Percentiles rank a stretch among this genome's conserved stretches.
phyloP scores from a whole-genome alignment of 1,284 basidiomycete genomes.

The Ustilago cynodontis region DNA sequence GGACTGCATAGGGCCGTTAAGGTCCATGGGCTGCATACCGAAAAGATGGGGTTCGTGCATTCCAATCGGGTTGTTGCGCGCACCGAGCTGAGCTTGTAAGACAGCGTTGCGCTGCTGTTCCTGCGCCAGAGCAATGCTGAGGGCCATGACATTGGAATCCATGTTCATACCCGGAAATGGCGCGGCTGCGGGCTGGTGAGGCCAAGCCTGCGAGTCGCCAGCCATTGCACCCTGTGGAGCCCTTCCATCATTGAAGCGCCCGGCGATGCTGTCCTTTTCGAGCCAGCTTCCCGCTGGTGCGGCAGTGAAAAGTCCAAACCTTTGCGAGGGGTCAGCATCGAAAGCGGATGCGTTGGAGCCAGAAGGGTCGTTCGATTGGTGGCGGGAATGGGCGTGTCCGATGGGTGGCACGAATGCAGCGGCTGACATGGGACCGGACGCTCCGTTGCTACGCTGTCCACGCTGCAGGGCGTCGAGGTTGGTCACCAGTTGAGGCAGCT shows the following conservation, averaged over 20 bases:
- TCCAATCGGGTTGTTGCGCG: conserved; percentile 15
- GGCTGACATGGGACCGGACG: conserved; percentile 43
- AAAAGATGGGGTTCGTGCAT: conserved; percentile 37
- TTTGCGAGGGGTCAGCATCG: conserved; percentile 17
- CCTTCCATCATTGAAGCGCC: conserved; percentile 14
- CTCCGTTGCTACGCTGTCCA: conserved; percentile 16
- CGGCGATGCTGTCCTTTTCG: conserved; percentile 40
- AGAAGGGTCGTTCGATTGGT: conserved; percentile 30
- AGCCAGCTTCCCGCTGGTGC: conserved; percentile 40
- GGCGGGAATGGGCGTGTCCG: conserved; percentile 51
- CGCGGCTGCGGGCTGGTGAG: conserved; percentile 15
- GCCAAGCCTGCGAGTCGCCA: conserved; percentile 26
- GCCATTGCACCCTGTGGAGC: background rate
- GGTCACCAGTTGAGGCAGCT: conserved; percentile 60
- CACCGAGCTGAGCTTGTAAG: conserved; percentile 52
- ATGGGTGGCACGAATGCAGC: conserved; percentile 56
- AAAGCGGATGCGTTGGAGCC: conserved; percentile 9
- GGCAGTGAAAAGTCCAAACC: conserved; percentile 50
- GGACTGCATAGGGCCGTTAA: conserved; percentile 28
- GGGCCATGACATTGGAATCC: conserved; percentile 48
- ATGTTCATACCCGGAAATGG: conserved; percentile 13
- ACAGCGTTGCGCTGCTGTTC: conserved; percentile 57
- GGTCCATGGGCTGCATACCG: conserved; percentile 46
- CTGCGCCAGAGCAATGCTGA: conserved; percentile 58
- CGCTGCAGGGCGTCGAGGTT: conserved; percentile 55